Evolutionary conservation across 2,329 filamentous ascomycete genomes (phyloP).

Genomic region (Ophiosphaerella herpotricha): DNA sequence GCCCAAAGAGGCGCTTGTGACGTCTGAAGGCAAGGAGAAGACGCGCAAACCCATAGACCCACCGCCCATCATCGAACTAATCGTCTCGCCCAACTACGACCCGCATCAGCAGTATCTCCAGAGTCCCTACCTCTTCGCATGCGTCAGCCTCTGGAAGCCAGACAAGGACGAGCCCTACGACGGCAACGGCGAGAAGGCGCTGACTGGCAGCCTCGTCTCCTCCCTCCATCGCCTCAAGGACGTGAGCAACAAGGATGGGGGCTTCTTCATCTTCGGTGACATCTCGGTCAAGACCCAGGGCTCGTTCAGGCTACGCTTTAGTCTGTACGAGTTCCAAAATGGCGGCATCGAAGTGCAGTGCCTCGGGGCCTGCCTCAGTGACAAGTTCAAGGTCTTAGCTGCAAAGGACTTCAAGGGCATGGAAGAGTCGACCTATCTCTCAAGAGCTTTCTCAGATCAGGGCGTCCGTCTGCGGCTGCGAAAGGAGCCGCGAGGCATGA

Average conservation of each 20-base stretch:
- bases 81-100: conserved; percentile 55
- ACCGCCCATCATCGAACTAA: conserved; percentile 79
- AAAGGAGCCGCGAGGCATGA: conserved; percentile 70
- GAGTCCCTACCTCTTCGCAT: conserved; percentile 69
- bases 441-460: conserved; percentile 82
- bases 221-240: conserved; percentile 84
- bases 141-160: conserved; percentile 58
- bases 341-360: conserved; percentile 51
- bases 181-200: conserved; percentile 47
- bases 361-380: conserved; percentile 60
- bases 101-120: conserved; percentile 67
- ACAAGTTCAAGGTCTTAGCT: conserved; percentile 67
- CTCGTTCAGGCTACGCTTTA: conserved; percentile 74
- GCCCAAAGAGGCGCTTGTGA: conserved; percentile 69
- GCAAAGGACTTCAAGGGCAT: conserved; percentile 78
- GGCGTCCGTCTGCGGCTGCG: conserved; percentile 80
- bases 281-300: conserved; percentile 78
- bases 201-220: conserved; percentile 72
- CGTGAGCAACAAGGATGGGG: conserved; percentile 74
- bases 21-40: conserved; percentile 73
- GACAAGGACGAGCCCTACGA: conserved; percentile 54
- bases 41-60: conserved; percentile 88
- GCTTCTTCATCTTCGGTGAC: conserved; percentile 91
- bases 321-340: conserved; percentile 63
- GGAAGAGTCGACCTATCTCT: conserved; percentile 79